Base-by-base conservation (phyloP, 1,139 yeast species). In the Scheffersomyces segobiensis region DNA sequence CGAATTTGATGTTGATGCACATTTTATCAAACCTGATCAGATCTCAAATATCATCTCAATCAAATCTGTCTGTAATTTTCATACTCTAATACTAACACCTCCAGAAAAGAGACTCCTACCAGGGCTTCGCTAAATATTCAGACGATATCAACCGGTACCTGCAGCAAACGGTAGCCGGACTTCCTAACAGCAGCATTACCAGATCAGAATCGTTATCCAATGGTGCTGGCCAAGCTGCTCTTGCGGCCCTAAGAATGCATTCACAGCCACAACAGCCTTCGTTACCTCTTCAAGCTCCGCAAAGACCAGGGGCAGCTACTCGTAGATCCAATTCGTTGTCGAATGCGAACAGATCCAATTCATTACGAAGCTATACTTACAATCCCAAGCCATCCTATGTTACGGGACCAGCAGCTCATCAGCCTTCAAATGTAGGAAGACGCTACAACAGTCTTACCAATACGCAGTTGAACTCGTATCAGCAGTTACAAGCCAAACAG, bases 211-310 rank as follows among this genome's bases (percentile, higher is more conserved):
- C 76, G 26, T 64, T 72, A 52, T 63, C 70, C 26, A 67, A 65
- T 46, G 72, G 76, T 32, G 84, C 83, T 24, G 81, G 82, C 18
- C 72, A 66, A 59, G 83, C 84, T 1, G 84, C 84, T 1, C 60
- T 70, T 55, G 83, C 83, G 0, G 84, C 84, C 6, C 65, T 79
- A 47, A 68, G 76, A 59, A 67, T 74, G 61, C 81, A 77, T 63
- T 65, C 69, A 61, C 56, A 49, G 17, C 49, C 22, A 19, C 52
- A 56, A 14, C 56, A 53, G 20, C 56, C 49, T n/a, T 56, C 52
- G 14, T 32, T 17, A 32, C 49, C 32, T 4, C 56, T 51, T 21
- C 56, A 26, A 19, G 59, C 49, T 8, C 50, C 42, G 7, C 57
- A 53, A 17, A 58, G 53, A 26, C 26, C 53, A 39, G 46, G 53